A percentile compares a stretch with the other conserved stretches of the same genome.
Conservation (phyloP, 2,329 filamentous ascomycete species). For the Penicillium sumatraense region DNA sequence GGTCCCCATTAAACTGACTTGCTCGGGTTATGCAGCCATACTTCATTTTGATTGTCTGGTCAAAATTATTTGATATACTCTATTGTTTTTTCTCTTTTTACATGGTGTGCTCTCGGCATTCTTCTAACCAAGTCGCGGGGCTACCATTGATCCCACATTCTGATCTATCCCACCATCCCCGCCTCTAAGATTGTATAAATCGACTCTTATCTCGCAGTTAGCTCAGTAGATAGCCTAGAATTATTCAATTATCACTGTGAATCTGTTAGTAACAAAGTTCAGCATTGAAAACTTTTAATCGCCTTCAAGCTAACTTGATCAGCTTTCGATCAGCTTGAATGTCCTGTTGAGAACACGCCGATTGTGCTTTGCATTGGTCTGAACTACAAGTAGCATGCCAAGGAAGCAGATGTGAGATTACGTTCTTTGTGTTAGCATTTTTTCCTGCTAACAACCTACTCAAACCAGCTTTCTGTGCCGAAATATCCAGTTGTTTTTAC, state of each 20-base stretch:
- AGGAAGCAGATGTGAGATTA: conserved; percentile 22
- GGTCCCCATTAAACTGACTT: too few species aligned
- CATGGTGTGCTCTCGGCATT: background rate
- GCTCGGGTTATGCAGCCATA: too few species aligned
- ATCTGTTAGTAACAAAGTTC: too few species aligned
- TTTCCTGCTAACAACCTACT: background rate
- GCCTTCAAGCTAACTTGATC: conserved; percentile 4
- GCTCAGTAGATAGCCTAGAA: background rate
- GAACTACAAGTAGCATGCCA: conserved; percentile 23
- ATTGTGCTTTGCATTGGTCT: conserved; percentile 23
- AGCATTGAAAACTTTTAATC: too few species aligned
- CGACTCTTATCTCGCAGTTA: background rate
- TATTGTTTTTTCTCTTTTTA: background rate
- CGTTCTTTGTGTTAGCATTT: background rate
- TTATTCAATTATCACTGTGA: background rate
- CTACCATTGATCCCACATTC: conserved; percentile 8
- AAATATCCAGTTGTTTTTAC: conserved; percentile 25
- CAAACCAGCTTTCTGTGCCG: conserved; percentile 1
- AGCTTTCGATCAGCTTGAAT: conserved; percentile 1
- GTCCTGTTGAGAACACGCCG: conserved; percentile 14
- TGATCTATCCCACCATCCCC: conserved; percentile 1
- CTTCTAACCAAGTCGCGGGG: background rate
- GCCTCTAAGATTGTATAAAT: background rate
- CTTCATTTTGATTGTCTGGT: too few species aligned
- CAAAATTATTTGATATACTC: too few species aligned